phyloP scores from a whole-genome alignment of 2,329 filamentous ascomycete genomes.

The Leptographium radiaticola region DNA sequence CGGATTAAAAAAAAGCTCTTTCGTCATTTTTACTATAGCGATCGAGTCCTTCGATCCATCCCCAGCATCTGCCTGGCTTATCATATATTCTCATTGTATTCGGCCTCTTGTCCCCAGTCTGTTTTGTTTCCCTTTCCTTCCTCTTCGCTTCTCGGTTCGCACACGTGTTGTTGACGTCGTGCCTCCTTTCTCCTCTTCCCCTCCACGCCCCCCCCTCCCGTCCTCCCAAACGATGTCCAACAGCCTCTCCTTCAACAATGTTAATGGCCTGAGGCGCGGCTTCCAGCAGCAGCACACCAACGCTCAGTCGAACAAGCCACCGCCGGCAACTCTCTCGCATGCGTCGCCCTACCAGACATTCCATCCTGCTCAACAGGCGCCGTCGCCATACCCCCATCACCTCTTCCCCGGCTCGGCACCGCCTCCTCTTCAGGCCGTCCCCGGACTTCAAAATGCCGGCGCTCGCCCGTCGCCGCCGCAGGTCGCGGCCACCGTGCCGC shows the following conservation, averaged over 20 bases:
- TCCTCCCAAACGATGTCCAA: slow-evolving; percentile 24
- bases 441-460: slow-evolving; percentile 33
- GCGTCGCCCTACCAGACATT: slow-evolving; percentile 39
- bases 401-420: slow-evolving; percentile 36
- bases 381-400: slow-evolving; percentile 36
- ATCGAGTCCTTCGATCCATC: neutral
- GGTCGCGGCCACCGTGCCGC: slow-evolving; percentile 33
- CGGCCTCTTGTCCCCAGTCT: neutral
- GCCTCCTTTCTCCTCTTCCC: neutral
- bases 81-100: neutral
- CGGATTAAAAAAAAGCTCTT: neutral
- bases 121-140: neutral
- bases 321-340: slow-evolving; percentile 38
- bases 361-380: slow-evolving; percentile 31
- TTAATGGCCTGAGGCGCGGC: slow-evolving; percentile 32
- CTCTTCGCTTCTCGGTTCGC: neutral
- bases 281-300: slow-evolving; percentile 22
- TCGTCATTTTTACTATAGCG: neutral
- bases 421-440: slow-evolving; percentile 32
- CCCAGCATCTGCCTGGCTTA: neutral
- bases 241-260: slow-evolving; percentile 35
- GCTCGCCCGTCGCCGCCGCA: slow-evolving; percentile 29
- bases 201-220: neutral
- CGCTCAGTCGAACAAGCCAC: slow-evolving; percentile 34
- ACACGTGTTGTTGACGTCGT: neutral